phyloP scores from a whole-genome alignment of 768 basidiomycete genomes.

The Pleurotus giganteus region DNA sequence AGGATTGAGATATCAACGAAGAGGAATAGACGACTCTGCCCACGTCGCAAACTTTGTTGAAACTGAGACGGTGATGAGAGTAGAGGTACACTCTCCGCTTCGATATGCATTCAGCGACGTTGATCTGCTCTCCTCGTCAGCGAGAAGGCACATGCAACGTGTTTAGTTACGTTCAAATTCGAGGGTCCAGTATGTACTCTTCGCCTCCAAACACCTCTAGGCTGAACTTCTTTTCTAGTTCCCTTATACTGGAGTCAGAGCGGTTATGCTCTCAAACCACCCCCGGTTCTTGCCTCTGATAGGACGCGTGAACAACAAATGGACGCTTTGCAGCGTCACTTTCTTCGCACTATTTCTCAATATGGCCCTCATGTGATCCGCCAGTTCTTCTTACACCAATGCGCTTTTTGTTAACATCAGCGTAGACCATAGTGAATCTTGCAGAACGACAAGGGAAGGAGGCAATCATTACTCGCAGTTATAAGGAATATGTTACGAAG shows the following conservation, averaged over 20 bases:
- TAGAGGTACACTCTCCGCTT: conserved; percentile 51
- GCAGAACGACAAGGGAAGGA: conserved; percentile 93
- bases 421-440: conserved; percentile 80
- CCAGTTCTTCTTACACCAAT: conserved; percentile 12
- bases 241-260: conserved; percentile 93
- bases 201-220: not conserved
- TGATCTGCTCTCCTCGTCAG: conserved; percentile 31
- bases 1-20: conserved; percentile 89
- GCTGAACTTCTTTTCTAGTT: conserved; percentile 44
- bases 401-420: conserved; percentile 10
- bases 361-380: conserved; percentile 79
- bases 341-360: conserved; percentile 55
- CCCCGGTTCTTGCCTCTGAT: conserved; percentile 74
- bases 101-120: not conserved
- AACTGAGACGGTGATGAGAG: conserved; percentile 84
- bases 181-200: conserved; percentile 76
- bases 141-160: conserved; percentile 73
- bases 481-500: conserved; percentile 64
- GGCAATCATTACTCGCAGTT: conserved; percentile 73
- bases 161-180: conserved; percentile 86
- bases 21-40: conserved; percentile 92
- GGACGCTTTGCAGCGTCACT: conserved; percentile 71
- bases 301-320: conserved; percentile 71
- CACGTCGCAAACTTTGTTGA: conserved; percentile 96
- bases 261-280: conserved; percentile 84